Evolutionary conservation across 148 eudicot genomes (phyloP).

Genomic region (Heliosperma pusillum): DNA sequence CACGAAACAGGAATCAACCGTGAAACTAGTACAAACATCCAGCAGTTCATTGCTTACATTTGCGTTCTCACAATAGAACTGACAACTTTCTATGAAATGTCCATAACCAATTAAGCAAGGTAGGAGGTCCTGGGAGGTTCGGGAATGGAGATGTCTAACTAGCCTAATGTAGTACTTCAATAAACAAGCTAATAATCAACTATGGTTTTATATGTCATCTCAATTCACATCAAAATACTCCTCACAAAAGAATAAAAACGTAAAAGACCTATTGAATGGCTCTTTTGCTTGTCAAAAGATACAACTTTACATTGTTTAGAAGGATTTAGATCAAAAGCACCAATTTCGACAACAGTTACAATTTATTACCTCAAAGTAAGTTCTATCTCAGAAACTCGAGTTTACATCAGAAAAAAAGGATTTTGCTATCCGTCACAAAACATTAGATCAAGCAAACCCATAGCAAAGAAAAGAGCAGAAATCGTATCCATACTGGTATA

Average conservation of each 20-base stretch:
- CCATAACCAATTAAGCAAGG: background rate
- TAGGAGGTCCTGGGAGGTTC: background rate
- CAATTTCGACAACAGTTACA: slow-evolving; percentile 4
- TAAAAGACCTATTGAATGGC: no score
- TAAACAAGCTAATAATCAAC: no score
- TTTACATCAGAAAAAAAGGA: no score
- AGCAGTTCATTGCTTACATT: background rate
- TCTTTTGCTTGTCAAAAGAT: no score
- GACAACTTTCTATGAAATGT: background rate
- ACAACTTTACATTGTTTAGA: background rate
- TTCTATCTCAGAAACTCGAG: no score
- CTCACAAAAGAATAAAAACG: no score
- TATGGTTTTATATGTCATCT: no score
- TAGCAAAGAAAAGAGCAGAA: background rate
- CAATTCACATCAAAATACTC: no score
- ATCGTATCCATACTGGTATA: background rate
- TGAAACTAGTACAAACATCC: background rate
- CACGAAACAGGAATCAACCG: background rate
- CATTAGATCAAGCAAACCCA: background rate
- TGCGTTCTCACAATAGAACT: background rate
- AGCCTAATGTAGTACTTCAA: no score
- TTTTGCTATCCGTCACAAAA: no score
- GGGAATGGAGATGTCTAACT: no score
- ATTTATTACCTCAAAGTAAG: background rate
- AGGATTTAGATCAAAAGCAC: background rate